phyloP scores from a whole-genome alignment of 1,139 yeast genomes.

The Neolecta irregularis region DNA sequence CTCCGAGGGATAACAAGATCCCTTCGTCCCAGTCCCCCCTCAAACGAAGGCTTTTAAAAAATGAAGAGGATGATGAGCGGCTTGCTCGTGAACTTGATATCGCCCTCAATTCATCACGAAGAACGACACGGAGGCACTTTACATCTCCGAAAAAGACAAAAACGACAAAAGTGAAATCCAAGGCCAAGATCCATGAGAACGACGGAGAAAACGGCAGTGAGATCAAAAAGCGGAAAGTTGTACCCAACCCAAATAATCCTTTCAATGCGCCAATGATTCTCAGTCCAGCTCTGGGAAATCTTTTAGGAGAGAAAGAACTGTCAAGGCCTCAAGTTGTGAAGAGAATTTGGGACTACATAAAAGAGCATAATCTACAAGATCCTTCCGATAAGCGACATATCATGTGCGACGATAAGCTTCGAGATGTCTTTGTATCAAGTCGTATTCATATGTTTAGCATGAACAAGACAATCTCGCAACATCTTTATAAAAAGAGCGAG shows the following conservation, averaged over 20 bases:
- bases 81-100: constrained; percentile 6
- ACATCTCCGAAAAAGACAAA: constrained; percentile 13
- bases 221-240: constrained; percentile 13
- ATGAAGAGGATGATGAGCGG: constrained; percentile 11
- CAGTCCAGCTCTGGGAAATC: constrained; percentile 35
- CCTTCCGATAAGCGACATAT: constrained; percentile 54
- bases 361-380: constrained; percentile 47
- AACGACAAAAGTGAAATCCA: constrained; percentile 18
- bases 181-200: constrained; percentile 22
- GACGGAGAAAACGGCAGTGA: constrained; percentile 31
- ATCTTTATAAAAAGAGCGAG: too few species aligned
- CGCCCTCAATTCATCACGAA: constrained; percentile 5
- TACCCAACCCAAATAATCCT: constrained; percentile 16
- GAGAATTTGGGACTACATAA: constrained; percentile 58
- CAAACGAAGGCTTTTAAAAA: neutral
- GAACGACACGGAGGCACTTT: too few species aligned
- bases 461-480: too few species aligned
- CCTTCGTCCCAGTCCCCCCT: neutral
- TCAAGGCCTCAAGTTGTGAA: constrained; percentile 64
- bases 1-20: too few species aligned
- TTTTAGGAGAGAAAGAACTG: constrained; percentile 33
- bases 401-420: constrained; percentile 49
- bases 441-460: constrained; percentile 48
- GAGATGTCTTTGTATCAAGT: constrained; percentile 35
- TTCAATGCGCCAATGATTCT: constrained; percentile 26